Conservation (phyloP, 345 rosid species). For the Combretum micranthum region DNA sequence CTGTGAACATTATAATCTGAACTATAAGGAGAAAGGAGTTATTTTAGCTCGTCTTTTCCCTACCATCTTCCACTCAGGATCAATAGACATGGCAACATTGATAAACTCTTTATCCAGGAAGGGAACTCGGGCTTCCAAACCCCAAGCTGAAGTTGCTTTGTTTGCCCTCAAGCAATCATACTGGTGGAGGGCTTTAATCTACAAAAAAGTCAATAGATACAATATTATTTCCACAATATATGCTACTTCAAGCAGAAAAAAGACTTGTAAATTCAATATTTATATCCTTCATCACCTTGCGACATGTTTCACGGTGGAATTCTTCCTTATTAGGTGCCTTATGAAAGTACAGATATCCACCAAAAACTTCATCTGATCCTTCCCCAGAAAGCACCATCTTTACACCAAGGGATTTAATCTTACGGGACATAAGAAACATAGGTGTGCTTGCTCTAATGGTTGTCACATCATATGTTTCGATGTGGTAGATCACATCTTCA, state of each 20-base stretch:
- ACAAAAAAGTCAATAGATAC: conserved; percentile 9
- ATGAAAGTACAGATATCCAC: conserved; percentile 92
- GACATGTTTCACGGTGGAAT: conserved; percentile 83
- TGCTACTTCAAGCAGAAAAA: neutral
- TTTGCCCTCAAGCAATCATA: conserved; percentile 94
- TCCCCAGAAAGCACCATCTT: conserved; percentile 99
- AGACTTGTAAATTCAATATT: neutral
- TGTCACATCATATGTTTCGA: conserved; percentile 87
- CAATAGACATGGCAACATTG: conserved; percentile 70
- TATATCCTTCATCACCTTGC: conserved; percentile 38
- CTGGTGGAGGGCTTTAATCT: conserved; percentile 90
- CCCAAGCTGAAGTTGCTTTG: conserved; percentile 95
- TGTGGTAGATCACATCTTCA: conserved; percentile 86
- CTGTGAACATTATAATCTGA: neutral
- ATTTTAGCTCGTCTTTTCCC: neutral
- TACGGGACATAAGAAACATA: conserved; percentile 86
- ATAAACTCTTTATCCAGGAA: conserved; percentile 88
- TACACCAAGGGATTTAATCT: conserved; percentile 88
- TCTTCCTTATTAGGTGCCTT: conserved; percentile 92
- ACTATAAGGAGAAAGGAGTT: neutral
- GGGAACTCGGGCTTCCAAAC: conserved; percentile 88
- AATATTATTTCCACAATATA: neutral
- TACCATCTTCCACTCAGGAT: conserved; percentile 89
- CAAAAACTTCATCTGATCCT: conserved; percentile 89
- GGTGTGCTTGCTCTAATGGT: conserved; percentile 90